A percentile compares a stretch with the other conserved stretches of the same genome.
Evolutionary conservation across 176 grass and related monocot genomes (phyloP).

Genomic region (Oryza nivara): DNA sequence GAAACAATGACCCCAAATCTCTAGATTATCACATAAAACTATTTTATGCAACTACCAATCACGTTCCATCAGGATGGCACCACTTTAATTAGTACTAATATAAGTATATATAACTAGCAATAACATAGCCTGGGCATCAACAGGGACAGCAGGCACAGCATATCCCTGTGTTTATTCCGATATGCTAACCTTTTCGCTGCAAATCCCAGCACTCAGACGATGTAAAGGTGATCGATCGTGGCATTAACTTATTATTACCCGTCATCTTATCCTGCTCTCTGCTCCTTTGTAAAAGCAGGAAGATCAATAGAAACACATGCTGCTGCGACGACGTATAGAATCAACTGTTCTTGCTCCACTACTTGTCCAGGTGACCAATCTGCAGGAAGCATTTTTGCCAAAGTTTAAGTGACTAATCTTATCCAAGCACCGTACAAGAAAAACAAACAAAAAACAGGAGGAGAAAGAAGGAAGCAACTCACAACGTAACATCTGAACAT

Average conservation of each 20-base stretch:
- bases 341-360: slow-evolving; percentile 33
- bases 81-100: neutral
- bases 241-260: slow-evolving; percentile 19
- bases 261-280: slow-evolving; percentile 43
- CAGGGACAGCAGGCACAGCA: slow-evolving; percentile 19
- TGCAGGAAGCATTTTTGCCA: neutral
- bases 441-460: neutral
- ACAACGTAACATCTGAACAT: neutral
- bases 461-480: neutral
- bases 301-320: slow-evolving; percentile 33
- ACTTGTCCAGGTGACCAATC: slow-evolving; percentile 26
- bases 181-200: neutral
- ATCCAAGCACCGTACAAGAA: neutral
- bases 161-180: slow-evolving; percentile 48
- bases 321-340: slow-evolving; percentile 1
- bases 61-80: neutral
- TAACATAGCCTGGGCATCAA: neutral
- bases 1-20: neutral
- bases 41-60: neutral
- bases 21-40: slow-evolving; percentile 12
- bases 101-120: neutral
- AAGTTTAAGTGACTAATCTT: neutral
- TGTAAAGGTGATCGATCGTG: slow-evolving; percentile 28
- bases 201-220: neutral
- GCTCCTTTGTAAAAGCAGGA: slow-evolving; percentile 33